Evolutionary conservation across 768 basidiomycete species (phyloP).

Genomic region (Mycena floridula): DNA sequence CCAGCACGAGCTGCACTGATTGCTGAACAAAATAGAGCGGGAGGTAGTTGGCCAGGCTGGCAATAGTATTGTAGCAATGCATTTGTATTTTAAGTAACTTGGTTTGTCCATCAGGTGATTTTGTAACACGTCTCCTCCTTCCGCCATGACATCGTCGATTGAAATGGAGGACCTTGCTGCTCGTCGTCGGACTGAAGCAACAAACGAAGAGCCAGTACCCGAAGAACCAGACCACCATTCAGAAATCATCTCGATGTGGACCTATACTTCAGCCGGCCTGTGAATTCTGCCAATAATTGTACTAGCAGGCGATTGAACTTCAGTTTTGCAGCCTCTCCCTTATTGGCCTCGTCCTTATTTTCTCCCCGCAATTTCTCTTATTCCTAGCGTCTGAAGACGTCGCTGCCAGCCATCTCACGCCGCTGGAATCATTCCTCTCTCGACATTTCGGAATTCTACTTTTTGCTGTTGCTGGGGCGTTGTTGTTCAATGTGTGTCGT

Average conservation of each 20-base stretch:
- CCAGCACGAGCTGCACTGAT: conserved; percentile 63
- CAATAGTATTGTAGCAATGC: conserved; percentile 4
- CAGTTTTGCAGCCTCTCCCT: conserved; percentile 22
- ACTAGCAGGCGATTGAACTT: neutral
- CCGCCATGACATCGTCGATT: conserved; percentile 23
- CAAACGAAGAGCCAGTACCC: conserved; percentile 6
- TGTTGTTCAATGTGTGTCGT: conserved; percentile 51
- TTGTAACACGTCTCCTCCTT: neutral
- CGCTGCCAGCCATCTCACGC: conserved; percentile 48
- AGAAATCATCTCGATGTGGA: conserved; percentile 26
- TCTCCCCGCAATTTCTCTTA: conserved; percentile 61
- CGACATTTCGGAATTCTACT: conserved; percentile 62
- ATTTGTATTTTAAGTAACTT: conserved; percentile 12
- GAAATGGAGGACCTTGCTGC: conserved; percentile 32
- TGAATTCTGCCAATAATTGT: conserved; percentile 7
- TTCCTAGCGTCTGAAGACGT: conserved; percentile 58
- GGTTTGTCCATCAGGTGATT: conserved; percentile 4
- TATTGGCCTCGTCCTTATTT: conserved; percentile 31
- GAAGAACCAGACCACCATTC: conserved; percentile 4
- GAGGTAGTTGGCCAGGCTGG: conserved; percentile 24
- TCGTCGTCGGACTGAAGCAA: conserved; percentile 8
- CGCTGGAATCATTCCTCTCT: conserved; percentile 65
- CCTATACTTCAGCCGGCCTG: conserved; percentile 28
- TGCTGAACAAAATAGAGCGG: conserved; percentile 38
- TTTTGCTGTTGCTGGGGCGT: conserved; percentile 43